Conservation (phyloP, 164 flowering plant genomes). For the Vitis rotundifolia region DNA sequence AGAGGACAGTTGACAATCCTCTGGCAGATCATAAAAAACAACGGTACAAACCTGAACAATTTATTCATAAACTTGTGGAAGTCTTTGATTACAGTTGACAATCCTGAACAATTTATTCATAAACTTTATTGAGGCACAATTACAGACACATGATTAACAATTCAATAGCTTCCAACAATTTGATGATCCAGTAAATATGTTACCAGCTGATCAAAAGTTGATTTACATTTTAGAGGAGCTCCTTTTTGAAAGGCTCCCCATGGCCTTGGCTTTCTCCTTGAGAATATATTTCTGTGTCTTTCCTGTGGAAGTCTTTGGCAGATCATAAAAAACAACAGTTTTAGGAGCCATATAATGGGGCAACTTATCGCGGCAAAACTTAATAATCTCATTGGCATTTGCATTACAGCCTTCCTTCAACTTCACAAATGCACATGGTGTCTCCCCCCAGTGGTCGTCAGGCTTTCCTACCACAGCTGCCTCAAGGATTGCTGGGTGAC, state of each 20-base stretch:
- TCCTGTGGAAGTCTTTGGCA: slow-evolving; percentile 64
- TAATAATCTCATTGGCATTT: slow-evolving; percentile 37
- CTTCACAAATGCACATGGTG: slow-evolving; percentile 62
- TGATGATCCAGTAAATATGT: background rate
- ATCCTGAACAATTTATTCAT: too few relatives aligned
- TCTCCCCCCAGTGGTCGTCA: slow-evolving; percentile 62
- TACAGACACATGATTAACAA: too few relatives aligned
- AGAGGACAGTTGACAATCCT: too few relatives aligned
- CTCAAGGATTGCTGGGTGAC: slow-evolving; percentile 56
- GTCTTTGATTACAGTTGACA: too few relatives aligned
- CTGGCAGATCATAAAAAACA: too few relatives aligned
- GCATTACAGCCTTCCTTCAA: slow-evolving; percentile 38
- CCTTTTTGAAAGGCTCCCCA: slow-evolving; percentile 44
- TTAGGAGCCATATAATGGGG: slow-evolving; percentile 56
- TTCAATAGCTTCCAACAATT: too few relatives aligned
- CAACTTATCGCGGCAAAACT: slow-evolving; percentile 34
- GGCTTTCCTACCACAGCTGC: slow-evolving; percentile 62
- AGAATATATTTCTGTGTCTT: slow-evolving; percentile 54
- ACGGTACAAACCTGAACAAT: too few relatives aligned
- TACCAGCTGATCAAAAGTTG: background rate
- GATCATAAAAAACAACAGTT: slow-evolving; percentile 47
- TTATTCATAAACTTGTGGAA: too few relatives aligned
- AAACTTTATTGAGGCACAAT: too few relatives aligned
- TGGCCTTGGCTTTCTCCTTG: slow-evolving; percentile 44
- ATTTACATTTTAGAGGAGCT: slow-evolving; percentile 32